These are phyloP conservation scores for Candida nemodendra DNA, from an alignment of 805 yeast genomes.

Conservation along the genomic window DNA sequence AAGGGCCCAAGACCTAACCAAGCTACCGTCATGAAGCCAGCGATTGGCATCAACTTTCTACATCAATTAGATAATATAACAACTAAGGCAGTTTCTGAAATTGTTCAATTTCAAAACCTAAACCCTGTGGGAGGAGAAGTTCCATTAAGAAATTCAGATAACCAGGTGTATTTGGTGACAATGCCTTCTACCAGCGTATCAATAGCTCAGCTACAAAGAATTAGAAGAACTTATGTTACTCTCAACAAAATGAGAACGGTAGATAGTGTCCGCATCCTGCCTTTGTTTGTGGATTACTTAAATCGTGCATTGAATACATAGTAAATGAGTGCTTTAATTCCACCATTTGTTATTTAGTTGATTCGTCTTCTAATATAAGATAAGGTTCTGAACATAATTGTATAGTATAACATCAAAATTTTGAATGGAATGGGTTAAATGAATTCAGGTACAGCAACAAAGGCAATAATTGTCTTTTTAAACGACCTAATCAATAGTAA, in stretches of 20 bases:
- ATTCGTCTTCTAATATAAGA: too few relatives aligned
- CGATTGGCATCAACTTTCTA: conserved; percentile 70
- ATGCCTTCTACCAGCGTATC: conserved; percentile 62
- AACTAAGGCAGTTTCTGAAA: conserved; percentile 56
- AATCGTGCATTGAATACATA: conserved; percentile 54
- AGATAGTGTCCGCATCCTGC: conserved; percentile 64
- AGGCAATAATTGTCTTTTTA: too few relatives aligned
- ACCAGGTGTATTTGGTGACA: conserved; percentile 42
- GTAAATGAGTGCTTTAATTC: not conserved
- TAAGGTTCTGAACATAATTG: not conserved
- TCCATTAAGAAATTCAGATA: conserved; percentile 36
- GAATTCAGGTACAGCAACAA: too few relatives aligned
- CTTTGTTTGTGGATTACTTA: conserved; percentile 76
- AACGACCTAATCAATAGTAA: too few relatives aligned
- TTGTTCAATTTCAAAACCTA: conserved; percentile 61
- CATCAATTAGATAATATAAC: conserved; percentile 77
- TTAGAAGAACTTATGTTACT: conserved; percentile 78
- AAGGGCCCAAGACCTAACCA: conserved; percentile 75
- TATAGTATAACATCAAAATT: too few relatives aligned
- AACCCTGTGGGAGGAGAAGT: conserved; percentile 48
- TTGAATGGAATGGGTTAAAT: not conserved
- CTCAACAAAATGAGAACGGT: conserved; percentile 77
- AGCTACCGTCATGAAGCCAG: conserved; percentile 81
- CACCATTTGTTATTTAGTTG: too few relatives aligned
- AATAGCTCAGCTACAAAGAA: conserved; percentile 76